These are phyloP conservation scores for Epichloe typhina DNA, from an alignment of 2,329 filamentous ascomycete species.

Conservation along the genomic window DNA sequence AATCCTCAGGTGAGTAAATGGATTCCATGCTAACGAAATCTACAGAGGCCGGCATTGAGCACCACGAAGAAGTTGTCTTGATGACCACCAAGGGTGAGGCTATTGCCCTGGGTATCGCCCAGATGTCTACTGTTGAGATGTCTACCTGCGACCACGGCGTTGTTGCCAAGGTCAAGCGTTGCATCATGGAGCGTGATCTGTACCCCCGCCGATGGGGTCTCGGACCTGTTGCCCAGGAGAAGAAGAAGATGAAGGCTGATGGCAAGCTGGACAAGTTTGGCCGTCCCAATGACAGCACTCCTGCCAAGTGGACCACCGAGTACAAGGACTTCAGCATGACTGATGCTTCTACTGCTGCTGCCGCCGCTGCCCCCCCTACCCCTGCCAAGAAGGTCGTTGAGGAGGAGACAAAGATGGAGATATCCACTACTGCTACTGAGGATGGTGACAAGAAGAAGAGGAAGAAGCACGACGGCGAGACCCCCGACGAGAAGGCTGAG, in stretches of 20 bases:
- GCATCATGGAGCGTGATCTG: constrained; percentile 98
- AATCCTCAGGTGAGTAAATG: constrained; percentile 3
- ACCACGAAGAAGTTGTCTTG: constrained; percentile 90
- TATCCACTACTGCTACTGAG: constrained; percentile 26
- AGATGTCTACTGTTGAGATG: constrained; percentile 97
- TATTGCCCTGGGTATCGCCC: constrained; percentile 87
- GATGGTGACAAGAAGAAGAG: constrained; percentile 52
- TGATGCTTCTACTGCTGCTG: constrained; percentile 29
- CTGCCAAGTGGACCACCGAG: constrained; percentile 78
- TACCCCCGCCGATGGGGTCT: constrained; percentile 96
- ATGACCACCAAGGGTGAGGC: constrained; percentile 99
- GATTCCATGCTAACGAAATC: constrained; percentile 7
- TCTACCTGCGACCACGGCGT: constrained; percentile 95
- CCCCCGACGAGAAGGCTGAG: constrained; percentile 52
- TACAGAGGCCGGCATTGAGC: constrained; percentile 74
- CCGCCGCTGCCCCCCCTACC: constrained; percentile 24
- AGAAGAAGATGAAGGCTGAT: constrained; percentile 99
- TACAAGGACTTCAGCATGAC: constrained; percentile 80
- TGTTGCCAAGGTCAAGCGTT: constrained; percentile 97
- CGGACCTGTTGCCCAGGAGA: constrained; percentile 83
- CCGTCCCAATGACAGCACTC: constrained; percentile 81
- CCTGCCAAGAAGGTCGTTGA: constrained; percentile 19
- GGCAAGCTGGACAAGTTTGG: constrained; percentile 98
- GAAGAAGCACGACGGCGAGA: constrained; percentile 75
- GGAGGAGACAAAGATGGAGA: constrained; percentile 24